Base-by-base conservation (phyloP, 2,329 filamentous ascomycete genomes). In the Epichloe glyceriae region DNA sequence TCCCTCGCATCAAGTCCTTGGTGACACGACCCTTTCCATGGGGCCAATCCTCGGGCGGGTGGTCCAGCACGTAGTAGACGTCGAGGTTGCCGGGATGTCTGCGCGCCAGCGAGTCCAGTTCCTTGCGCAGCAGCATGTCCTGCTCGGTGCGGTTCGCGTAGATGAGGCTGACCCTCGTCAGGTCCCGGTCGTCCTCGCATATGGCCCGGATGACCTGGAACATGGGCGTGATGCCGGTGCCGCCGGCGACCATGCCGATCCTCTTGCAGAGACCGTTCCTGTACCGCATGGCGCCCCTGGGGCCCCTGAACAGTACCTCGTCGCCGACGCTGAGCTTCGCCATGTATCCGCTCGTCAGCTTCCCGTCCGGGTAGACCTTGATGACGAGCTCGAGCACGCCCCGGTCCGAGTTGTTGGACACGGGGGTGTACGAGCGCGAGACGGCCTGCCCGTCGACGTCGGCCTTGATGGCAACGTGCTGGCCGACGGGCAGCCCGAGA, bases 201-300 rank as follows among this genome's bases (percentile, higher is more conserved):
- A 83, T 80, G 42, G 78, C 78, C 4, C 79, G 74, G 58, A 83
- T 81, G 6, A 84, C 62, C 58, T 83, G 79, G 50, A 59, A 67
- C 62, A 67, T 64, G 11, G 64, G 64, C 0, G 42, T 67, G 37
- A 66, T 65, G 39, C 5, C 17, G 17, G 39, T 41, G 14, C 39
- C 39, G 17, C 17, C 39, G 17, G 39, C 17, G 17, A 80, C 59
- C 76, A 80, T 79, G 51, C 75, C 75, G 40, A 80, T 70, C 41
- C 66, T 62, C 55, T 65, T 68, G 46, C 64, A 66, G 1, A 71
- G 61, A 0, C 66, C 67, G 19, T 65, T 67, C 15, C 60, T 60
- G 58, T 80, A 79, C 10, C 67, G 67, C 74, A 80, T 78, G 1
- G 74, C 70, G 10, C 77, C 77, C 59, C 78, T 79, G 38, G 78